Conservation (phyloP, 495 filamentous ascomycete genomes). For the Aspergillus indologenus region DNA sequence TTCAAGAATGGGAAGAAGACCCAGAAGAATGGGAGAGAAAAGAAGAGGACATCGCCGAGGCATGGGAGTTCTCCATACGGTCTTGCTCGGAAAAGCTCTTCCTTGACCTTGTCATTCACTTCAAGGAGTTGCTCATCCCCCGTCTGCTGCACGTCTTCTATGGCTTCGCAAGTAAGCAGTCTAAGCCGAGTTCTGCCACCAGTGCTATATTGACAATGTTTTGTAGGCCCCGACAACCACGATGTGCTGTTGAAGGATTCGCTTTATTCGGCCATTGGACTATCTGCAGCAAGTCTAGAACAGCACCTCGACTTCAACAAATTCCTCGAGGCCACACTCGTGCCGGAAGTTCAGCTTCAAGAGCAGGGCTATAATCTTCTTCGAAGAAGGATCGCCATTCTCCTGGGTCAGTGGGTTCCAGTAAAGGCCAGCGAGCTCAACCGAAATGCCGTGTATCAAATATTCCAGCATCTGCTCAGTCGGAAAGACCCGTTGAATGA, state of each 20-base stretch:
- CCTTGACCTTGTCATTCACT: slow-evolving; percentile 83
- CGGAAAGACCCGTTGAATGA: slow-evolving; percentile 77
- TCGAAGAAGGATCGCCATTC: slow-evolving; percentile 80
- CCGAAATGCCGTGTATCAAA: slow-evolving; percentile 73
- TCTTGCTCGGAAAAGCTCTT: slow-evolving; percentile 93
- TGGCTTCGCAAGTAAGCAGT: slow-evolving; percentile 59
- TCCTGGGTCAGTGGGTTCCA: slow-evolving; percentile 85
- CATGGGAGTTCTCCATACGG: slow-evolving; percentile 83
- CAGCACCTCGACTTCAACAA: slow-evolving; percentile 74
- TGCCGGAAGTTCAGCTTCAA: slow-evolving; percentile 73
- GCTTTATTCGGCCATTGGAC: slow-evolving; percentile 86
- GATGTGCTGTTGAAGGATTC: slow-evolving; percentile 86
- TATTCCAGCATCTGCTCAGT: slow-evolving; percentile 85
- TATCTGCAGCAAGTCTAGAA: slow-evolving; percentile 72
- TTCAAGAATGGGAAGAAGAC: slow-evolving; percentile 86
- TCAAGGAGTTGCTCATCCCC: slow-evolving; percentile 70
- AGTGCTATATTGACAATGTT: slow-evolving; percentile 12
- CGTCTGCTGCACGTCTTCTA: slow-evolving; percentile 78
- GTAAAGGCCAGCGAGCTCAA: slow-evolving; percentile 64
- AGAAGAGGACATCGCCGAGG: slow-evolving; percentile 74
- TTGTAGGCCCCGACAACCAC: slow-evolving; percentile 51
- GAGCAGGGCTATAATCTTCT: slow-evolving; percentile 79
- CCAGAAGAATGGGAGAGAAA: slow-evolving; percentile 89
- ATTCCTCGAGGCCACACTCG: slow-evolving; percentile 70
- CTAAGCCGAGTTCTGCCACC: too few relatives aligned